Base-by-base conservation (phyloP, 225 moss, liverwort and hornwort genomes). In the Bryoerythrophyllum caledonicum region DNA sequence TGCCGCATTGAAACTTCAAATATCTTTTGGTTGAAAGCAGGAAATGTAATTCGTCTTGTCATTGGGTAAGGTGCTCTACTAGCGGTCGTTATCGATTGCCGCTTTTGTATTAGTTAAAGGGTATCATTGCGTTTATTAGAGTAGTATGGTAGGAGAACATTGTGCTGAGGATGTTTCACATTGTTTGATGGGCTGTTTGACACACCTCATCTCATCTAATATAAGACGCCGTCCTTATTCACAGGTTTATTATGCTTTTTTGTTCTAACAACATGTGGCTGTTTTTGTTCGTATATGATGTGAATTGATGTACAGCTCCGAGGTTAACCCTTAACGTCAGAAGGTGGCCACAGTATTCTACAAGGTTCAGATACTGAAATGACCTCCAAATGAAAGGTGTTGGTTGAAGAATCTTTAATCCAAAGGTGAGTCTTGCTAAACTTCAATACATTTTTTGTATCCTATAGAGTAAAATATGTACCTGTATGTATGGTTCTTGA, bases 141-240 rank as follows among this genome's bases (percentile, higher is more conserved):
- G 69, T 70, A 77, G 70, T 56, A 65, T 66, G 65, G 80, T 70
- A 70, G 84, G 70, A 76, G 62, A 80, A 73, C 51, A 58, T 76
- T 68, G 70, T 77, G 73, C 68, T 26, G 77, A 76, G 80, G 76
- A 80, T 80, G 76, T 76, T 79, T 84, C 73, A 80, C 80, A 84
- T 80, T 80, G 76, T 80, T 70, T 75, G 76, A 70, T 65, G 72
- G 80, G 54, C 73, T 53, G 59, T 76, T 73, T 37, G 60, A 58
- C 52, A 57, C 58, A 79, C 73, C 69, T 62, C 60, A 32, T 69
- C 80, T 73, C 58, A 75, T 80, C 53, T 77, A 76, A 77, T 84
- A 84, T 73, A 80, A 80, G 76, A 64, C 70, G 59, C 76, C 63
- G 76, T 76, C 73, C 72, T 73, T 84, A 54, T 56, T 72, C 79